Base-by-base conservation (phyloP, 441 rosid genomes). In the Erodium chrysanthum region DNA sequence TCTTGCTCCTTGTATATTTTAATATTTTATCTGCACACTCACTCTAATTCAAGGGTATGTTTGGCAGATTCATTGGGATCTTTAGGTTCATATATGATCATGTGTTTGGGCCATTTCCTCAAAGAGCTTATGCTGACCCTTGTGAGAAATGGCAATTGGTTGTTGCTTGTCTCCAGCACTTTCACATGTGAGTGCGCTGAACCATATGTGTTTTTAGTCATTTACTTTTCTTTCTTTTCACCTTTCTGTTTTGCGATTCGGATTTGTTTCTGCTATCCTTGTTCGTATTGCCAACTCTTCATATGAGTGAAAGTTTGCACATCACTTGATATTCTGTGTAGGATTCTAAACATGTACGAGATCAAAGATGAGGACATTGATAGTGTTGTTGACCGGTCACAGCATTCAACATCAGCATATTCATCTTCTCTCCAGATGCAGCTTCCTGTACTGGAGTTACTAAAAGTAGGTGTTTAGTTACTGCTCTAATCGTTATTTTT, bases 91-190 rank as follows among this genome's bases (percentile, higher is more conserved):
- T 94, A 63, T 88, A 82, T 71, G 96, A 94, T 83, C 96, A 88
- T 68, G 99, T 89, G 35, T 91, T 94, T 75, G 93, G 96, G 66
- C 96, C 89, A n/a, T 94, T 89, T 78, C 96, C 96, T 67, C 97
- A 89, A 76, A 83, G 99, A 78, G 99, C 97, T 62, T 94, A 89
- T 82, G 85, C 89, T 54, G 96, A 94, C 83, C 92, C 94, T 75
- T 81, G 84, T 74, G 97, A 91, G 84, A 94, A 91, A 79, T 94
- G 97, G 97, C 89, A 94, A 68, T 76, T 94, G 74, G 96, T 85
- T 73, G 84, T 87, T 80, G 92, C 96, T 76, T 88, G 99, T 79
- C 99, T 94, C 73, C 89, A 86, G 76, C 96, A 94, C 81, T 94
- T 91, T 87, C 94, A 91, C 76, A 83, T 86, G 99, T 94, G 78